A percentile compares a stretch with the other conserved stretches of the same genome.
Conservation (phyloP, 1,284 basidiomycete species). For the Naganishia sp. region DNA sequence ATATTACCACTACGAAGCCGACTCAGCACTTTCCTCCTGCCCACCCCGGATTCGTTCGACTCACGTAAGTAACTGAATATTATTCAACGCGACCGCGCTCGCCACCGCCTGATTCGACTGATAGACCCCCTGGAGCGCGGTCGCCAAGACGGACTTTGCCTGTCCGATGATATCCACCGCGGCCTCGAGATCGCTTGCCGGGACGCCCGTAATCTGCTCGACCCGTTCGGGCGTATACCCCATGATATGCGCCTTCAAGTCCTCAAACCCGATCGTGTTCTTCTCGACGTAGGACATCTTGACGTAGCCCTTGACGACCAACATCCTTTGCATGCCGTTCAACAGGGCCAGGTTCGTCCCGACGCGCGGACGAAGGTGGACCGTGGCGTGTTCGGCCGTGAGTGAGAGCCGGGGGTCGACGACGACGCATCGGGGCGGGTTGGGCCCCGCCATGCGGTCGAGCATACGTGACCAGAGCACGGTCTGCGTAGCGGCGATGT, state of each 20-base stretch:
- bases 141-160: conserved; percentile 26
- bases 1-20: conserved; percentile 21
- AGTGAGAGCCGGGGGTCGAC: conserved; percentile 30
- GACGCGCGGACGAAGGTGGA: conserved; percentile 22
- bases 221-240: conserved; percentile 31
- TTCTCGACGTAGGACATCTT: conserved; percentile 30
- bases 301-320: conserved; percentile 28
- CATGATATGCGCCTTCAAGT: conserved; percentile 28
- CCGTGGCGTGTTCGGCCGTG: conserved; percentile 28
- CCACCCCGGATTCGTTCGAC: neutral
- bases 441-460: conserved; percentile 30
- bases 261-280: conserved; percentile 31
- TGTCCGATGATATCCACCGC: conserved; percentile 31
- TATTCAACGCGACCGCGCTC: conserved; percentile 30
- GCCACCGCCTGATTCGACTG: conserved; percentile 33
- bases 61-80: conserved; percentile 30
- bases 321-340: conserved; percentile 31
- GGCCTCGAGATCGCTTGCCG: conserved; percentile 14
- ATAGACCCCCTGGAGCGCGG: conserved; percentile 31
- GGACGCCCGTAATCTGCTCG: conserved; percentile 29
- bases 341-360: conserved; percentile 31
- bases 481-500: conserved; percentile 32
- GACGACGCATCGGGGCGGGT: conserved; percentile 29
- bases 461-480: conserved; percentile 33
- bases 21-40: too few species aligned